phyloP scores from a whole-genome alignment of 1,139 yeast genomes.

The Hansenula sp. region DNA sequence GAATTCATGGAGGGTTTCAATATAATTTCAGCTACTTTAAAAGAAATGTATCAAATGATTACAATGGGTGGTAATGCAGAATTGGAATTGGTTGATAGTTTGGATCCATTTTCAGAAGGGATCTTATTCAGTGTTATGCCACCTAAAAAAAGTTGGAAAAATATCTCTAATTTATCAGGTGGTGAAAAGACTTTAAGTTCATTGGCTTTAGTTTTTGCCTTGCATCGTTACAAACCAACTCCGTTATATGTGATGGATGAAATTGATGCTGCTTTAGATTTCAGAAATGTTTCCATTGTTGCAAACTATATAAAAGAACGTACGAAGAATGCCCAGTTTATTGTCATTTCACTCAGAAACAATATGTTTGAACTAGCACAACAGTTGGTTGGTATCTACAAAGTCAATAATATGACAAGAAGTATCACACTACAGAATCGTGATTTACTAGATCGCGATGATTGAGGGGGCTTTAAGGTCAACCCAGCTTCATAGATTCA shows the following conservation, averaged over 20 bases:
- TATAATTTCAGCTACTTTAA: constrained; percentile 78
- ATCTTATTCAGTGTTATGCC: constrained; percentile 98
- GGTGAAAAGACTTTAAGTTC: constrained; percentile 97
- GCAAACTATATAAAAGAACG: constrained; percentile 96
- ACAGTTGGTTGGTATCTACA: constrained; percentile 92
- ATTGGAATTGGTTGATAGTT: constrained; percentile 87
- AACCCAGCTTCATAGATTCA: no score
- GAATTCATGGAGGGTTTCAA: constrained; percentile 95
- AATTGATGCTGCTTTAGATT: constrained; percentile 97
- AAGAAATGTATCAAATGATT: constrained; percentile 97
- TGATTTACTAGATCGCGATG: constrained; percentile 31
- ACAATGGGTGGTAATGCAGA: constrained; percentile 99
- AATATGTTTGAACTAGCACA: constrained; percentile 97
- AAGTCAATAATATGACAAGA: constrained; percentile 84
- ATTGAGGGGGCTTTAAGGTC: no score
- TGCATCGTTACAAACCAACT: constrained; percentile 94
- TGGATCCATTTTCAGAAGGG: constrained; percentile 98
- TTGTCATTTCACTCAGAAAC: constrained; percentile 90
- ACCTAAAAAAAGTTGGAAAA: constrained; percentile 96
- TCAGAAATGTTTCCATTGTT: constrained; percentile 93
- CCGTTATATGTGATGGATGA: constrained; percentile 99
- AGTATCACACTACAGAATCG: constrained; percentile 74
- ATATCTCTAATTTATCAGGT: constrained; percentile 91
- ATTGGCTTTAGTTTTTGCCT: constrained; percentile 91
- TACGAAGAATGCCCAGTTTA: constrained; percentile 93